phyloP scores from a whole-genome alignment of 495 filamentous ascomycete species.

The Penicillium goetzii region DNA sequence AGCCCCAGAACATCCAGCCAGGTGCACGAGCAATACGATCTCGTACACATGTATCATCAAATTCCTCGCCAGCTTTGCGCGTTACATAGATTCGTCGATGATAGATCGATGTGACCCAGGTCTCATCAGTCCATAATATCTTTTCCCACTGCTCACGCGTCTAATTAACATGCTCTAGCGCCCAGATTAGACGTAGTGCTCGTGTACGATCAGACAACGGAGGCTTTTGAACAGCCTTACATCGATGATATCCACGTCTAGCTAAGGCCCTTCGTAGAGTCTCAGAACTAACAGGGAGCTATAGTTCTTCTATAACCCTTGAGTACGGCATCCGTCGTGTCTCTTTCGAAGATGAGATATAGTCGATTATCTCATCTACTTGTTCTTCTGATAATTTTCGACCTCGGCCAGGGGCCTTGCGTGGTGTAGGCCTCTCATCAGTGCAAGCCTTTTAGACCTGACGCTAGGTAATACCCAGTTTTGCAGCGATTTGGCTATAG shows the following conservation, averaged over 20 bases:
- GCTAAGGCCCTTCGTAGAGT: not conserved
- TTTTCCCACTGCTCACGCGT: conserved; percentile 12
- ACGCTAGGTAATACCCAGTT: conserved; percentile 22
- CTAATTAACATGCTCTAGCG: not conserved
- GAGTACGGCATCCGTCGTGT: not conserved
- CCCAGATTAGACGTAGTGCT: not conserved
- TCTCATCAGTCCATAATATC: conserved; percentile 19
- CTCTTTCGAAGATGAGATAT: not conserved
- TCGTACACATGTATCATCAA: not conserved
- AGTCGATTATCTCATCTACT: not conserved
- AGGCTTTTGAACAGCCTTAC: no score
- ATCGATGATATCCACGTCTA: no score
- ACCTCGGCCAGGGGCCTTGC: conserved; percentile 21
- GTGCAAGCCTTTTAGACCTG: conserved; percentile 33
- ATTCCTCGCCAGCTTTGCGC: not conserved
- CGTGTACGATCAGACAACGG: not conserved
- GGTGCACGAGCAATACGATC: not conserved
- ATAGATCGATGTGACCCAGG: conserved; percentile 18
- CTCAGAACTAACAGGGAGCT: not conserved
- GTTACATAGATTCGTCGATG: conserved; percentile 20
- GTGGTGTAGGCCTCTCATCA: conserved; percentile 21
- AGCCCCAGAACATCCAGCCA: conserved; percentile 14
- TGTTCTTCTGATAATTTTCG: conserved; percentile 29
- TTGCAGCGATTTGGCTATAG: conserved; percentile 24
- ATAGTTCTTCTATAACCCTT: not conserved